phyloP scores from a whole-genome alignment of 2,329 filamentous ascomycete genomes.

The Botrytis galanthina region DNA sequence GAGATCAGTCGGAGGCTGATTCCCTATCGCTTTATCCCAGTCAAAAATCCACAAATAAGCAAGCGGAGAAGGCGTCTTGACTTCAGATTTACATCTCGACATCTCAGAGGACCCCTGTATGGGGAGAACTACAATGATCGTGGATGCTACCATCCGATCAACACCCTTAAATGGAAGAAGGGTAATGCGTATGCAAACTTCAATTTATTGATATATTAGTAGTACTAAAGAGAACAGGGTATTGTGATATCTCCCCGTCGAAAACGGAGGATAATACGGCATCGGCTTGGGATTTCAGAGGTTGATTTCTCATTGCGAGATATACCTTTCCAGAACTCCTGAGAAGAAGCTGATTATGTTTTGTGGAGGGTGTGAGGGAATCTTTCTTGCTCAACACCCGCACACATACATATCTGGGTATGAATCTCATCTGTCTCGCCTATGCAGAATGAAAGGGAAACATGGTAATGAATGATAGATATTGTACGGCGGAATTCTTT shows the following conservation, averaged over 20 bases:
- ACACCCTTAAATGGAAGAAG: neutral
- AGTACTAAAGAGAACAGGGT: neutral
- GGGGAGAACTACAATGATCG: neutral
- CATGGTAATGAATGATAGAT: neutral
- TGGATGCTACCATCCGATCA: neutral
- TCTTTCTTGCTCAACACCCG: neutral
- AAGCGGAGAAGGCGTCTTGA: neutral
- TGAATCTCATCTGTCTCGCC: neutral
- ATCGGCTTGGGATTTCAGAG: neutral
- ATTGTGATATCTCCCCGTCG: neutral
- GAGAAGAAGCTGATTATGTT: no score
- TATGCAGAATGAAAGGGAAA: neutral
- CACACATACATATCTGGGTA: neutral
- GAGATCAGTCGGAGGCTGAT: neutral
- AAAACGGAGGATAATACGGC: neutral
- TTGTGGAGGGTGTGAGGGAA: no score
- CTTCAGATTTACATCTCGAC: neutral
- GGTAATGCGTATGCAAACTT: neutral
- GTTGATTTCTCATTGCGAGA: neutral
- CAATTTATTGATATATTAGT: neutral
- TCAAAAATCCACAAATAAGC: neutral
- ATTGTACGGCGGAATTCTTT: neutral
- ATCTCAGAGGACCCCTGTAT: neutral
- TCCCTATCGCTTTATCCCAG: neutral
- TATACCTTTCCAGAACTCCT: neutral